phyloP scores from a whole-genome alignment of 2,329 filamentous ascomycete species.

The Pseudogymnoascus sp. region DNA sequence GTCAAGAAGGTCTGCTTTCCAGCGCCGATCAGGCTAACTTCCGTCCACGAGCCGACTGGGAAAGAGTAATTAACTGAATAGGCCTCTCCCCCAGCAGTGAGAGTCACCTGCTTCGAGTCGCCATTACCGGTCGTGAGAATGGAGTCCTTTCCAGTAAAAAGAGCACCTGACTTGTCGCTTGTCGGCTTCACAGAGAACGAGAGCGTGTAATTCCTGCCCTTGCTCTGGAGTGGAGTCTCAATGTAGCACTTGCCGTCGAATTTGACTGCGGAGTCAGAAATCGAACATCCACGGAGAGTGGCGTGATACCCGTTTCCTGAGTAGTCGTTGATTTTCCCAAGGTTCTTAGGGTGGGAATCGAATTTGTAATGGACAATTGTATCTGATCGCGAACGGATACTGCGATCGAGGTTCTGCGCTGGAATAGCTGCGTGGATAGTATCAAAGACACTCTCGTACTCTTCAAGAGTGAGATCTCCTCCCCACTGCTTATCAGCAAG shows the following conservation, averaged over 20 bases:
- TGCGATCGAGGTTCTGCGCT: slow-evolving; percentile 43
- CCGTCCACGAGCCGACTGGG: slow-evolving; percentile 31
- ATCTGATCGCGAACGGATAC: slow-evolving; percentile 31
- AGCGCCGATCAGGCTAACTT: slow-evolving; percentile 30
- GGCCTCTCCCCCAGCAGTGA: slow-evolving; percentile 33
- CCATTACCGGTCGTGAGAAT: slow-evolving; percentile 31
- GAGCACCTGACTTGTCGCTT: slow-evolving; percentile 30
- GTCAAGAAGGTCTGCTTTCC: slow-evolving; percentile 32
- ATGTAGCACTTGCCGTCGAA: slow-evolving; percentile 35
- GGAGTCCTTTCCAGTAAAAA: slow-evolving; percentile 39
- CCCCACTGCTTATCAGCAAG: slow-evolving; percentile 48
- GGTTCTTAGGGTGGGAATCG: neutral
- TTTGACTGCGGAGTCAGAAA: slow-evolving; percentile 26
- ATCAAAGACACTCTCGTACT: slow-evolving; percentile 34
- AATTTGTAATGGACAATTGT: slow-evolving; percentile 33
- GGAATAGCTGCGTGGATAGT: slow-evolving; percentile 35
- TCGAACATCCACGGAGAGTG: slow-evolving; percentile 30
- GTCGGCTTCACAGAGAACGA: slow-evolving; percentile 36
- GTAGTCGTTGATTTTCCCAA: slow-evolving; percentile 23
- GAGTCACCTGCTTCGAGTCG: slow-evolving; percentile 30
- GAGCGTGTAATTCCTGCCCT: slow-evolving; percentile 50
- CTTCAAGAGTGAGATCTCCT: slow-evolving; percentile 35
- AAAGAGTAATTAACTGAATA: slow-evolving; percentile 36
- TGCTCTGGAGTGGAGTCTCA: slow-evolving; percentile 41
- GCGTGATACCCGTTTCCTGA: slow-evolving; percentile 37